These are phyloP conservation scores for Hyparrhenia diplandra DNA, from an alignment of 176 grass and related monocot species.

Conservation along the genomic window DNA sequence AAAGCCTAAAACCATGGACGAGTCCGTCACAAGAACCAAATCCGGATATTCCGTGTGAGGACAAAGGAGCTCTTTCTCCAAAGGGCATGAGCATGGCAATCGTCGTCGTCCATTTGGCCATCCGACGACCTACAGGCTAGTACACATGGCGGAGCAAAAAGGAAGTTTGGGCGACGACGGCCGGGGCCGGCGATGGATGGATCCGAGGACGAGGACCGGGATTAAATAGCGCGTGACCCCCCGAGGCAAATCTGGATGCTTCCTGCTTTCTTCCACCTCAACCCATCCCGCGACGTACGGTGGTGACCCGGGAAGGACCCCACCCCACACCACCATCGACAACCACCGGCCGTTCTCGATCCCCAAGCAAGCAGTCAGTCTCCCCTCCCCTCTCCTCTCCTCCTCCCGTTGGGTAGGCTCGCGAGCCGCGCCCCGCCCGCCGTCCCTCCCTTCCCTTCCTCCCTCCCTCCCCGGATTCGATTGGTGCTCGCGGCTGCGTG, in stretches of 20 bases:
- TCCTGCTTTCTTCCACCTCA: background rate
- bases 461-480: background rate
- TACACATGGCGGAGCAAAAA: too few species aligned
- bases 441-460: background rate
- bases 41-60: background rate
- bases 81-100: background rate
- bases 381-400: background rate
- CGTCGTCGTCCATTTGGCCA: background rate
- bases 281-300: background rate
- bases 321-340: background rate
- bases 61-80: background rate
- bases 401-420: background rate
- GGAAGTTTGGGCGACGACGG: too few species aligned
- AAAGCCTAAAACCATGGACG: too few species aligned
- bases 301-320: background rate
- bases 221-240: constrained; percentile 29
- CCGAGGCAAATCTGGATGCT: constrained; percentile 43
- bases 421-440: background rate
- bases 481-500: background rate
- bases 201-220: too few species aligned
- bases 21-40: background rate
- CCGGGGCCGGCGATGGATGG: background rate
- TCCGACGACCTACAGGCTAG: constrained; percentile 9
- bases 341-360: constrained; percentile 10
- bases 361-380: background rate